These are phyloP conservation scores for Pisolithus thermaeus DNA, from an alignment of 1,284 basidiomycete genomes.

Conservation along the genomic window DNA sequence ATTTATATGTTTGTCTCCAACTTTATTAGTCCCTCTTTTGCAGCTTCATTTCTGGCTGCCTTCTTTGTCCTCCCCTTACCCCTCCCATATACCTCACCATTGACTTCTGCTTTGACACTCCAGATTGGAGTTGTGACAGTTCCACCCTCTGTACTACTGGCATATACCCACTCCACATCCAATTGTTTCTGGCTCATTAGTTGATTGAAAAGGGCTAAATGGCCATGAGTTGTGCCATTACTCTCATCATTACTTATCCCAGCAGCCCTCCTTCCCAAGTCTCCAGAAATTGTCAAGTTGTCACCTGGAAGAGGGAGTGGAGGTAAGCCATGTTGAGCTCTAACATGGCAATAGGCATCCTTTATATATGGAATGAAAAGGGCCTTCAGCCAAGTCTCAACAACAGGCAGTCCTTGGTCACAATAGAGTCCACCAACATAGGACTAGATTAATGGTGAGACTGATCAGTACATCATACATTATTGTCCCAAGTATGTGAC, in stretches of 20 bases:
- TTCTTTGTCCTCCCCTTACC: constrained; percentile 72
- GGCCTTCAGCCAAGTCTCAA: constrained; percentile 50
- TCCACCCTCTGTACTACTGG: constrained; percentile 31
- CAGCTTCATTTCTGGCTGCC: constrained; percentile 66
- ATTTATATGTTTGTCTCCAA: constrained; percentile 39
- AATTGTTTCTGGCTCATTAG: constrained; percentile 52
- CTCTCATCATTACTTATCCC: constrained; percentile 14
- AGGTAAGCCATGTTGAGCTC: constrained; percentile 56
- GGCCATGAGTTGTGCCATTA: constrained; percentile 34
- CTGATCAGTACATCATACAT: too few species aligned
- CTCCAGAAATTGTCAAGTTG: constrained; percentile 3
- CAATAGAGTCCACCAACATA: constrained; percentile 68
- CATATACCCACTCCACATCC: constrained; percentile 63
- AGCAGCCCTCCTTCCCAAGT: constrained; percentile 16
- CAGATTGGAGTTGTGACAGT: constrained; percentile 65
- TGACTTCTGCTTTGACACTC: constrained; percentile 57
- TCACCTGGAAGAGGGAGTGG: constrained; percentile 19
- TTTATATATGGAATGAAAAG: constrained; percentile 58
- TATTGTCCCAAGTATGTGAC: constrained; percentile 1
- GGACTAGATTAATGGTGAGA: constrained; percentile 38
- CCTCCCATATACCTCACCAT: constrained; percentile 49
- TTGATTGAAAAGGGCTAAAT: constrained; percentile 74
- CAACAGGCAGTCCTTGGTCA: constrained; percentile 56
- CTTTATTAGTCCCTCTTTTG: constrained; percentile 48
- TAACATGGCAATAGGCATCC: constrained; percentile 56